Evolutionary conservation across 2,329 filamentous ascomycete species (phyloP), one percentile per base, ranked within the genome.

Genomic region (Pseudocercospora fuligena): DNA sequence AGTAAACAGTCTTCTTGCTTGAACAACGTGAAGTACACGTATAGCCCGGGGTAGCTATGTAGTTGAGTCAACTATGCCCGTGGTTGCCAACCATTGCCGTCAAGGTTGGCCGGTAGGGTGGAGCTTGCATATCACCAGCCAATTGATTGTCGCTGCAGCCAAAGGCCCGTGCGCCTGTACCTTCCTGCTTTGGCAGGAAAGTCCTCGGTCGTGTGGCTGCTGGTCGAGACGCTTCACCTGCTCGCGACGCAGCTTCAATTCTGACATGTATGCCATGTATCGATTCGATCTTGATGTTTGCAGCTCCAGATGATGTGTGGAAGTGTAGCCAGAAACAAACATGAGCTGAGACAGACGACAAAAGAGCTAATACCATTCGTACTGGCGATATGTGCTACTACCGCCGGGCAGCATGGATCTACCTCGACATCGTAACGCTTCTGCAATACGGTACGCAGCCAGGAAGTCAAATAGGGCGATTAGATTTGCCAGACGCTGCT

Each of bases 401-500:
- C 21, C 31, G 33, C 59, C 59, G 5, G 23, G 46, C 6, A 31
- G 29, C 57, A 58, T 29, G 7, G 27, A 31, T 47, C 60, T 60
- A 40, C 31, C 54, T 11, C 46, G 31, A 60, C 57, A 43, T n/a
- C 65, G 62, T 40, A 71, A 36, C 16, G 66, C 46, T 9, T 73
- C 63, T 4, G 66, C 70, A 7, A 74, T 47, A 4, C 60, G 67
- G 60, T 68, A 61, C 1, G 72, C 71, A 29, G 69, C 71, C 12
- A 74, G 67, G 43, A 63, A 70, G 43, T 74, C 69, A 43, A 70
- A 69, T 16, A 73, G 59, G 2, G 65, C 66, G 51, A 69, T 61
- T 31, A 74, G 29, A 25, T 70, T 67, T 12, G 66, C 60, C n/a
- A 65, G 19, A 21, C 16, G 54, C 47, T 27, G 47, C 47, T 51